These are phyloP conservation scores for Eucalyptus sp. DNA, from an alignment of 345 rosid genomes.

Conservation along the genomic window DNA sequence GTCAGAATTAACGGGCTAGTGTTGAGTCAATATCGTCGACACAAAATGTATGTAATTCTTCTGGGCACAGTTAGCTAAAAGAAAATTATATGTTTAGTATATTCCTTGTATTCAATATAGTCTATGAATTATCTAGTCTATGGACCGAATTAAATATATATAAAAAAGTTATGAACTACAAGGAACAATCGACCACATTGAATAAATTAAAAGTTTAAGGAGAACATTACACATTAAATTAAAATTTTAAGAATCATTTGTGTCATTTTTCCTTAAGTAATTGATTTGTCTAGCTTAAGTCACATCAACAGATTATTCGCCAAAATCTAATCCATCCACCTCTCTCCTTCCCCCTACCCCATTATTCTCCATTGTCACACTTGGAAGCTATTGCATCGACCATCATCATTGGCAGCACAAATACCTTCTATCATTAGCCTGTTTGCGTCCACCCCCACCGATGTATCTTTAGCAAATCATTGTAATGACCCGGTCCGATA, in stretches of 20 bases:
- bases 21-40: neutral
- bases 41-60: rapidly evolving
- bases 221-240: rapidly evolving
- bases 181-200: rapidly evolving
- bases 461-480: neutral
- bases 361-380: neutral
- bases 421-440: neutral
- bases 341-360: neutral
- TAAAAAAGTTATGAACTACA: rapidly evolving
- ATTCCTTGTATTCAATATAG: too few relatives aligned
- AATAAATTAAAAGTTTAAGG: too few relatives aligned
- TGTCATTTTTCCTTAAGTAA: too few relatives aligned
- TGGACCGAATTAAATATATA: too few relatives aligned
- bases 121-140: neutral
- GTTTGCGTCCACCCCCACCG: neutral
- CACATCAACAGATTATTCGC: neutral
- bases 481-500: neutral
- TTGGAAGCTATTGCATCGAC: neutral
- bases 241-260: too few relatives aligned
- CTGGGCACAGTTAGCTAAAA: rapidly evolving
- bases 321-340: neutral
- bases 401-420: neutral
- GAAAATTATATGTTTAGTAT: neutral
- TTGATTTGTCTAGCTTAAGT: too few relatives aligned
- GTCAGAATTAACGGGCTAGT: rapidly evolving